Evolutionary conservation across 192 early-diverging fungal species (phyloP), one percentile per base, ranked within the genome.

Genomic region (Gryganskiella cystojenkinii): DNA sequence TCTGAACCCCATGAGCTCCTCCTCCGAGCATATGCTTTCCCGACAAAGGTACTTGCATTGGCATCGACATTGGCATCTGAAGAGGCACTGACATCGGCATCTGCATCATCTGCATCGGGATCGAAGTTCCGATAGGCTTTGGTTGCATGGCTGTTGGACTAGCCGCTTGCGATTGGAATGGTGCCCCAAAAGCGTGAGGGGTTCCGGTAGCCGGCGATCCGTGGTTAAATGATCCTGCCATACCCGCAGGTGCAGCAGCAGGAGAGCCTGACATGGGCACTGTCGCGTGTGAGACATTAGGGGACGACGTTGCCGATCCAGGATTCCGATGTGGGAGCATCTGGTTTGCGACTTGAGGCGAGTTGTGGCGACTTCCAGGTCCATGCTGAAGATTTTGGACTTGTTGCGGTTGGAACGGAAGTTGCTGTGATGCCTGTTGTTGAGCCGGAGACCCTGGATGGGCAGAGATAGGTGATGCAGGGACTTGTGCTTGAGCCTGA

Each of bases 1-100:
- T 73, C 15, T 62, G 71, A 25, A 73, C 63, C 4, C 71, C 71
- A 17, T 55, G 42, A 2, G 24, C n/a, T 6, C 62, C 54, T 19
- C 62, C 46, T 14, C 71, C 71, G 28, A 73, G 31, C 50, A 73
- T 60, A 53, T 64, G 63, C 35, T 65, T 73, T 13, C 71, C 71
- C 2, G 62, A 24, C 42, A 64, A 37, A 11, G 60, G 69, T 13
- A 70, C 7, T 59, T 71, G 69, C 69, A 64, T 59, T 40, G 24
- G 56, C 53, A 53, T 60, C 13, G 61, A 51, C 64, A 67, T 57
- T 0, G 33, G 24, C 53, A 69, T 60, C 3, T 5, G 50, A 56
- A 70, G 60, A 53, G 47, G 67, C 47, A 49, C 51, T 14, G 70
- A 33, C 70, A 68, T 68, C 2, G 65, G 65, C 54, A 60, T 22